A percentile compares a stretch with the other conserved stretches of the same genome.
phyloP scores from a whole-genome alignment of 2,329 filamentous ascomycete species.

The Aureobasidium zeae region DNA sequence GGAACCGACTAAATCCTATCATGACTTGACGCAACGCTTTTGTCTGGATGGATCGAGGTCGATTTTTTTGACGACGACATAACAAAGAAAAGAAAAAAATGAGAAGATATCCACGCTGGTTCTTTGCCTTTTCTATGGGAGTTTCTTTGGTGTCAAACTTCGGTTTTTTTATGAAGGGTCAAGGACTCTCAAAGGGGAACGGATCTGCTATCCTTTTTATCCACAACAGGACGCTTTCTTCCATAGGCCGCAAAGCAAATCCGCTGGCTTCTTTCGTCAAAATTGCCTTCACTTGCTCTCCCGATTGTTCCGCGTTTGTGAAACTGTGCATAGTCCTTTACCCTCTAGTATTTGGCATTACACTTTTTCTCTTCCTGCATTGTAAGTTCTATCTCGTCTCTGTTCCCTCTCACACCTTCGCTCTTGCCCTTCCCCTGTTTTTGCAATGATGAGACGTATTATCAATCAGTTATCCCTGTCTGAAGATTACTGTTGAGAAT shows the following conservation, averaged over 20 bases:
- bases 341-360: conserved; percentile 11
- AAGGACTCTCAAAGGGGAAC: conserved; percentile 4
- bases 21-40: conserved; percentile 10
- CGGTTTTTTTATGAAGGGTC: conserved; percentile 5
- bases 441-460: conserved; percentile 63
- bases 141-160: conserved; percentile 14
- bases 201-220: background rate
- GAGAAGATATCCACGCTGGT: conserved; percentile 11
- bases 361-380: conserved; percentile 60
- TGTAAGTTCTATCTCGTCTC: conserved; percentile 44
- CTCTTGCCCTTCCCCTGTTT: conserved; percentile 16
- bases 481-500: conserved; percentile 86
- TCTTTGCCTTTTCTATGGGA: conserved; percentile 11
- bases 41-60: conserved; percentile 10
- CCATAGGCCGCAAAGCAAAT: conserved; percentile 14
- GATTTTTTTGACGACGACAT: conserved; percentile 15
- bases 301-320: background rate
- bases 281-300: background rate
- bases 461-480: conserved; percentile 97
- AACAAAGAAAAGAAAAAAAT: conserved; percentile 6
- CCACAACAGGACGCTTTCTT: conserved; percentile 7
- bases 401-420: background rate
- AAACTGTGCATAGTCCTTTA: too few relatives aligned
- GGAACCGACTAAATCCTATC: conserved; percentile 20
- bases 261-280: conserved; percentile 16